phyloP scores from a whole-genome alignment of 306 rosid species.

The barrel medic (Medicago truncatula) region MtrunA17r5.0-ANR NC_053048.1:21256001-21256500 shows the following conservation, averaged over 20 bases:
- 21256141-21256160: slow-evolving; percentile 64
- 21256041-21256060: slow-evolving; percentile 8
- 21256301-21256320: too few relatives aligned
- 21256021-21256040: slow-evolving; percentile 7
- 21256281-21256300: slow-evolving; percentile 83
- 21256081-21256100: slow-evolving; percentile 74
- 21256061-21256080: slow-evolving; percentile 24
- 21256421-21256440: slow-evolving; percentile 58
- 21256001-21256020: slow-evolving; percentile 22
- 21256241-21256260: slow-evolving; percentile 92
- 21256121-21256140: slow-evolving; percentile 78
- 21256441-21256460: slow-evolving; percentile 1
- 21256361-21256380: slow-evolving; percentile 89
- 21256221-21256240: slow-evolving; percentile 46
- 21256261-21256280: slow-evolving; percentile 82
- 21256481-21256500: background rate
- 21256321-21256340: too few relatives aligned
- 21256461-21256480: slow-evolving; percentile 25
- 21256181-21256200: background rate
- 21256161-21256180: slow-evolving; percentile 12
- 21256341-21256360: slow-evolving; percentile 86
- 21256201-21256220: too few relatives aligned
- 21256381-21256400: slow-evolving; percentile 95
- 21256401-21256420: slow-evolving; percentile 80
- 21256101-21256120: slow-evolving; percentile 75